Evolutionary conservation across 176 grass and related monocot genomes (phyloP).

Genomic region (Pharus latifolius): DNA sequence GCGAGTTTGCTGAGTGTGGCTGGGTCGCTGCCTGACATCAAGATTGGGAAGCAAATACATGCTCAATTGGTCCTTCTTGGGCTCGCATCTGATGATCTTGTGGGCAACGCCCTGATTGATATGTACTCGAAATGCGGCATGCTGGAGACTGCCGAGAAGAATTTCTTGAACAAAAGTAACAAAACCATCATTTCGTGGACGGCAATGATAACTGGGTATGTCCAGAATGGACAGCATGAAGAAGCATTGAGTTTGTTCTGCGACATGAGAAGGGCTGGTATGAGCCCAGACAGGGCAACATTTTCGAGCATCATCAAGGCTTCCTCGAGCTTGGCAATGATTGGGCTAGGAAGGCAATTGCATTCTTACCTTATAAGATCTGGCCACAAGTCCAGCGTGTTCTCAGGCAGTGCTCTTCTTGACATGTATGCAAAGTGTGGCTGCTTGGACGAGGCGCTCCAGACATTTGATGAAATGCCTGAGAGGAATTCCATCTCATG

Average conservation of each 20-base stretch:
- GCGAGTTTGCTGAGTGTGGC: conserved; percentile 61
- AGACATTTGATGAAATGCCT: conserved; percentile 66
- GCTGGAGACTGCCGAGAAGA: conserved; percentile 30
- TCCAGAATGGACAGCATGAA: conserved; percentile 46
- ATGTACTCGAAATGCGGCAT: conserved; percentile 66
- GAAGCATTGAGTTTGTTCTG: conserved; percentile 36
- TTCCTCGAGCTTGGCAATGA: conserved; percentile 45
- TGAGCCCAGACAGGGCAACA: conserved; percentile 46
- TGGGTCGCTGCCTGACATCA: conserved; percentile 37
- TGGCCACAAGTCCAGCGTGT: conserved; percentile 47
- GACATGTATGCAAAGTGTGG: conserved; percentile 89
- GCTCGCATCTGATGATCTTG: conserved; percentile 34
- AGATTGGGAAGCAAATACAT: conserved; percentile 78
- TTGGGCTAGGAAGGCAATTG: conserved; percentile 49
- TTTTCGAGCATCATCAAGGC: conserved; percentile 61
- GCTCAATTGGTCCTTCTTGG: conserved; percentile 42
- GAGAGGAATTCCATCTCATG: conserved; percentile 76
- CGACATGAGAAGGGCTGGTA: conserved; percentile 49
- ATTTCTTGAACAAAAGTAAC: conserved; percentile 32
- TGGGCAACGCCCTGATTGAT: conserved; percentile 61
- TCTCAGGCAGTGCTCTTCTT: conserved; percentile 69
- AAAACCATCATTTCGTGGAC: conserved; percentile 52
- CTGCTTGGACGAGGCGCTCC: conserved; percentile 43
- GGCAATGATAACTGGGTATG: conserved; percentile 46
- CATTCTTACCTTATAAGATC: conserved; percentile 48